These are phyloP conservation scores for Hyaloscypha hepaticicola DNA, from an alignment of 495 filamentous ascomycete species.

Conservation along the genomic window DNA sequence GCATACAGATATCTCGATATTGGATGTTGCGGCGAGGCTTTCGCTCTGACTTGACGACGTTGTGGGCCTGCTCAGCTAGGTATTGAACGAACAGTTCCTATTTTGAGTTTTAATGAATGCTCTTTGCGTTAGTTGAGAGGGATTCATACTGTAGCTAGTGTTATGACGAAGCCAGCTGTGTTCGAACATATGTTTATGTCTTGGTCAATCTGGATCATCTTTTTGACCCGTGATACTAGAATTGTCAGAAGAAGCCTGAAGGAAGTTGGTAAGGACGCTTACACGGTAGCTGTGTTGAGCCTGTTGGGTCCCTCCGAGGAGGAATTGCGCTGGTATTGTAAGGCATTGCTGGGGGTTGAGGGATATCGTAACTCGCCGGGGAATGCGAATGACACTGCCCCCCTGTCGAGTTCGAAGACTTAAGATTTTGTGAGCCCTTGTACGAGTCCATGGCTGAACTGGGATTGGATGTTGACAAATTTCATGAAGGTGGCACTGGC, in stretches of 20 bases:
- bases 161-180: conserved; percentile 92
- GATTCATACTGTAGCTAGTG: conserved; percentile 72
- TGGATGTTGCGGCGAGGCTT: conserved; percentile 94
- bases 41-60: conserved; percentile 83
- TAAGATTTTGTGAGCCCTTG: not conserved
- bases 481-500: not conserved
- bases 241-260: conserved; percentile 10
- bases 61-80: conserved; percentile 78
- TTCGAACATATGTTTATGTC: conserved; percentile 84
- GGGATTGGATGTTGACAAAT: not conserved
- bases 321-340: conserved; percentile 85
- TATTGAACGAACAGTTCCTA: conserved; percentile 97
- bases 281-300: conserved; percentile 83
- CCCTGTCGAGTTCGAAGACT: not conserved
- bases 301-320: conserved; percentile 77
- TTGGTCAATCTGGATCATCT: conserved; percentile 84
- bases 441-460: not conserved
- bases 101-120: not conserved
- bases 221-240: conserved; percentile 81
- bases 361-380: too few relatives aligned
- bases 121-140: not conserved
- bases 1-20: conserved; percentile 84
- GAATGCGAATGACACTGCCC: too few relatives aligned
- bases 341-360: conserved; percentile 56
- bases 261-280: conserved; percentile 38